Conservation (phyloP, 768 basidiomycete genomes). For the Pisolithus microcarpus region DNA sequence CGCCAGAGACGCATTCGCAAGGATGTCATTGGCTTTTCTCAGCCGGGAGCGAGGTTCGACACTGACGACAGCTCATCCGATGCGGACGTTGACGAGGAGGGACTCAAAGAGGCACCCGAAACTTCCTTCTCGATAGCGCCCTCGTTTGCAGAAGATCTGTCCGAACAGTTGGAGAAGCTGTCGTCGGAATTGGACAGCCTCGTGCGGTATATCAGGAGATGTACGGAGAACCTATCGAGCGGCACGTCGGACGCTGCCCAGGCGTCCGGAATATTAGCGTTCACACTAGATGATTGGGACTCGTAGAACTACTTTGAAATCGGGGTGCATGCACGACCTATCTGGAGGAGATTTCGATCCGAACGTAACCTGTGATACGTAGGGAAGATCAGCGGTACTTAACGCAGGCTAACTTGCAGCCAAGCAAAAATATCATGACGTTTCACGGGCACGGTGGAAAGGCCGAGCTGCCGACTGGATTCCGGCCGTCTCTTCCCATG, state of each 20-base stretch:
- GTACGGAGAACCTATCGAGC: conserved; percentile 61
- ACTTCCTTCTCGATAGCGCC: conserved; percentile 38
- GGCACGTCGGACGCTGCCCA: conserved; percentile 53
- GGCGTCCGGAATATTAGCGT: conserved; percentile 66
- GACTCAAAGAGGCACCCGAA: conserved; percentile 9
- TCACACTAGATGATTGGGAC: conserved; percentile 78
- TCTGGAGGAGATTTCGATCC: too few relatives aligned
- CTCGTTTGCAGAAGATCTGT: conserved; percentile 39
- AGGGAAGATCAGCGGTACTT: too few relatives aligned
- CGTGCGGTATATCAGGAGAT: conserved; percentile 60
- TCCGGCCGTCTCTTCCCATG: too few relatives aligned
- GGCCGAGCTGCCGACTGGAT: too few relatives aligned
- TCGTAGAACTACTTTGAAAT: conserved; percentile 6
- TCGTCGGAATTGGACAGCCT: conserved; percentile 63
- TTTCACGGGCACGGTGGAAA: too few relatives aligned
- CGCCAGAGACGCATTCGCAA: conserved; percentile 47
- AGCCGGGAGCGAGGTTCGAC: conserved; percentile 18
- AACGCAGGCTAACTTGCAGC: too few relatives aligned
- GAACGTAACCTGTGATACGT: too few relatives aligned
- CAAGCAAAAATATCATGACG: too few relatives aligned
- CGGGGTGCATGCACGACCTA: too few relatives aligned
- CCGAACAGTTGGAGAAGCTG: conserved; percentile 52
- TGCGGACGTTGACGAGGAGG: conserved; percentile 34
- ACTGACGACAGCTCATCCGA: conserved; percentile 31
- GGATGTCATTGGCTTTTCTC: conserved; percentile 58